phyloP scores from a whole-genome alignment of 441 rosid genomes.

The Mallotus japonicus region DNA sequence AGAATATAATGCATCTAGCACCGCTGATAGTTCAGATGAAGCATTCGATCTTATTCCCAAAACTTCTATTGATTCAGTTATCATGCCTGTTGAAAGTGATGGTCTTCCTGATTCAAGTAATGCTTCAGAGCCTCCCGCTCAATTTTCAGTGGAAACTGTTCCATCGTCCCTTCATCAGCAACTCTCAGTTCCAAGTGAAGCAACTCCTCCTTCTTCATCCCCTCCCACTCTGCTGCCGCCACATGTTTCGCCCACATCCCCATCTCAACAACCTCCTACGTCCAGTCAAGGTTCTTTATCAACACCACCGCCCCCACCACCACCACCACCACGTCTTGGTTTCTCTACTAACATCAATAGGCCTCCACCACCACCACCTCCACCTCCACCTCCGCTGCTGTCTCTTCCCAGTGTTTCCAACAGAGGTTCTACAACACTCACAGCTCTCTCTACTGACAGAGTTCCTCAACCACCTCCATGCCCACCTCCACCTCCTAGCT shows the following conservation, averaged over 20 bases:
- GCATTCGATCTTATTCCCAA: slow-evolving; percentile 54
- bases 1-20: slow-evolving; percentile 80
- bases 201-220: slow-evolving; percentile 25
- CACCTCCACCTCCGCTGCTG: slow-evolving; percentile 27
- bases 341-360: not conserved
- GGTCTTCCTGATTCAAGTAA: slow-evolving; percentile 37
- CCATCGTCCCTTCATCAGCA: slow-evolving; percentile 33
- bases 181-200: slow-evolving; percentile 28
- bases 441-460: slow-evolving; percentile 11
- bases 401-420: slow-evolving; percentile 28
- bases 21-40: slow-evolving; percentile 97
- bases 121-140: slow-evolving; percentile 36
- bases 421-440: slow-evolving; percentile 21
- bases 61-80: slow-evolving; percentile 37
- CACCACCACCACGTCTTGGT: slow-evolving; percentile 23
- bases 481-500: slow-evolving; percentile 27
- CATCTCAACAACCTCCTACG: slow-evolving; percentile 16
- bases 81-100: slow-evolving; percentile 40
- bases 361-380: not conserved
- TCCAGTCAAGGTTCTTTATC: slow-evolving; percentile 14
- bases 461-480: slow-evolving; percentile 28
- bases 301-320: slow-evolving; percentile 15
- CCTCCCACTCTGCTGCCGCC: slow-evolving; percentile 27
- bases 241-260: slow-evolving; percentile 20
- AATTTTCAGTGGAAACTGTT: slow-evolving; percentile 31